Percentiles rank a stretch among this genome's conserved stretches.
phyloP scores from a whole-genome alignment of 2,329 filamentous ascomycete species.

The Chrysoporthe deuterocubensis region DNA sequence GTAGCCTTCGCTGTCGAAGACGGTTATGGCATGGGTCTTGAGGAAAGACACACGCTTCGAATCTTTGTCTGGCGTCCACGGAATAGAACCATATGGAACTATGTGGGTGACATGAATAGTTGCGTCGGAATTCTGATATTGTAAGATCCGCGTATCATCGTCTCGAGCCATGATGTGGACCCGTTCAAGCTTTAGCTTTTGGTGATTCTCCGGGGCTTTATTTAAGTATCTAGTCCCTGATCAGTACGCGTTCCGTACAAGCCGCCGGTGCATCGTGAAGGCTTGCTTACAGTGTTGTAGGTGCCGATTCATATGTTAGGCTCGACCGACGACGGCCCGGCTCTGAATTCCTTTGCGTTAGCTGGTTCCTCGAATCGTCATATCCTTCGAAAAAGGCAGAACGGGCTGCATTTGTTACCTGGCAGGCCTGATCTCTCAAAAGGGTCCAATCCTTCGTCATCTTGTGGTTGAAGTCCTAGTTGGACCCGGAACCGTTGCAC shows the following conservation, averaged over 20 bases:
- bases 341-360: not conserved
- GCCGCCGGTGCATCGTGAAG: not conserved
- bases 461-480: constrained; percentile 2
- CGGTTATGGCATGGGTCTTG: constrained; percentile 15
- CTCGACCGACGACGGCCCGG: not conserved
- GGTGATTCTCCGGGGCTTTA: not conserved
- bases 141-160: constrained; percentile 1
- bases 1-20: constrained; percentile 18
- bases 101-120: constrained; percentile 10
- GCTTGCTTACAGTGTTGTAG: not conserved
- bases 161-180: not conserved
- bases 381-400: not conserved
- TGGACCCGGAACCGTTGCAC: constrained; percentile 1
- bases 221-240: not conserved
- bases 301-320: not conserved
- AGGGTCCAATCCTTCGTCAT: not conserved
- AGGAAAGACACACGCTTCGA: constrained; percentile 13
- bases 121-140: constrained; percentile 3
- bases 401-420: not conserved
- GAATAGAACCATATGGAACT: constrained; percentile 11
- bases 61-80: constrained; percentile 15
- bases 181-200: not conserved
- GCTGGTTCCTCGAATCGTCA: not conserved
- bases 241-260: not conserved
- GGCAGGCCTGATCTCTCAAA: not conserved